Base-by-base conservation (phyloP, 305 asterid species). In the Andrographis paniculata region DNA sequence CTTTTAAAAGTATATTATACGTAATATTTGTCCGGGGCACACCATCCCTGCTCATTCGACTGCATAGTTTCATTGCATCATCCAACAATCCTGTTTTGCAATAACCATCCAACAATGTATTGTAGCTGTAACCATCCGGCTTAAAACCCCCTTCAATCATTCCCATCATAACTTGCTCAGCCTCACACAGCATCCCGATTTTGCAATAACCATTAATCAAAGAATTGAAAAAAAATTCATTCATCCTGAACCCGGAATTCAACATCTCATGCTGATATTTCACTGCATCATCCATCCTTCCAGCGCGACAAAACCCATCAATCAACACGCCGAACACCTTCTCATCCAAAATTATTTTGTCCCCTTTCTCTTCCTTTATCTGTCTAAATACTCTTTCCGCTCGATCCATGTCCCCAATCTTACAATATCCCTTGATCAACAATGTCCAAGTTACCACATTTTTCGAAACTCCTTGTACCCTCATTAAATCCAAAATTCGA, bases 81-180 rank as follows among this genome's bases (percentile, higher is more conserved):
- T 61, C 62, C 16, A 80, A 59, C 67, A 56, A 70, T 45, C 94
- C 93, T 54, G 66, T 62, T 64, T 71, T 73, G 59, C 94, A 78
- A 68, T 78, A 85, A 20, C 86, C 94, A 61, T 80, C 76, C 62
- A 89, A 61, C 53, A 85, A 67, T 5, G 79, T 72, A 58, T 77
- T 79, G 65, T 78, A 85, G 70, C 82, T 80, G 73, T 85, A 82
- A 24, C 72, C 61, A 72, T 89, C 98, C 0, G 88, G 96, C 64
- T 71, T 78, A 2, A 76, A 55, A 28, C 73, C 78, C 63, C 67
- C 72, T 44, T 58, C 55, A 10, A 48, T 48, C 93, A 82, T 80
- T 28, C 62, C 61, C 54, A 16, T 50, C 18, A 79, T 16, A 17
- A 89, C 54, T 60, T 30, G 48, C 55, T 72, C 70, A 6, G 94